phyloP scores from a whole-genome alignment of 192 early-diverging fungal genomes.

The Irineochytrium annulatum region DNA sequence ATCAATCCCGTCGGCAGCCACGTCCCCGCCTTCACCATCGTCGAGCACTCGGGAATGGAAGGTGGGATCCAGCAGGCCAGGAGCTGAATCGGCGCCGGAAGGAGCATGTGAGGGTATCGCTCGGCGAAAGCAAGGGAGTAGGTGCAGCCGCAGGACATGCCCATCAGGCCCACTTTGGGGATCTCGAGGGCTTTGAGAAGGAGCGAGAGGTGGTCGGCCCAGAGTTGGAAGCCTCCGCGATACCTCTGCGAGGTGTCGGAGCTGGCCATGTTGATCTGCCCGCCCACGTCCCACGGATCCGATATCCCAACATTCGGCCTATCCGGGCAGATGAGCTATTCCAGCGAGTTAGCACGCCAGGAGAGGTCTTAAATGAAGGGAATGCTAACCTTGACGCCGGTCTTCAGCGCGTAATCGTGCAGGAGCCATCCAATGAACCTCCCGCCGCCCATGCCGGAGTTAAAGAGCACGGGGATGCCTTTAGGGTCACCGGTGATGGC shows the following conservation, averaged over 20 bases:
- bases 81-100: not conserved
- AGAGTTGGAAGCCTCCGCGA: not conserved
- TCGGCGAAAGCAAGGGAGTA: not conserved
- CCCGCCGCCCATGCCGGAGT: not conserved
- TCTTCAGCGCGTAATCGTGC: not conserved
- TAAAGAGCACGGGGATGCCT: not conserved
- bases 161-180: not conserved
- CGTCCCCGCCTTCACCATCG: not conserved
- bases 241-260: not conserved
- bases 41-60: not conserved
- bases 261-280: not conserved
- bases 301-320: not conserved
- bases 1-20: not conserved
- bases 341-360: not conserved
- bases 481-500: not conserved
- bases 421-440: not conserved
- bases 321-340: not conserved
- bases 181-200: not conserved
- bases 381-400: not conserved
- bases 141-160: not conserved
- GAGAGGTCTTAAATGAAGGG: not conserved
- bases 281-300: not conserved
- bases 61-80: constrained; percentile 2
- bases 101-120: not conserved
- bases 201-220: not conserved